Base-by-base conservation (phyloP, 2,329 filamentous ascomycete species). In the Trichophyton rubrum region DNA sequence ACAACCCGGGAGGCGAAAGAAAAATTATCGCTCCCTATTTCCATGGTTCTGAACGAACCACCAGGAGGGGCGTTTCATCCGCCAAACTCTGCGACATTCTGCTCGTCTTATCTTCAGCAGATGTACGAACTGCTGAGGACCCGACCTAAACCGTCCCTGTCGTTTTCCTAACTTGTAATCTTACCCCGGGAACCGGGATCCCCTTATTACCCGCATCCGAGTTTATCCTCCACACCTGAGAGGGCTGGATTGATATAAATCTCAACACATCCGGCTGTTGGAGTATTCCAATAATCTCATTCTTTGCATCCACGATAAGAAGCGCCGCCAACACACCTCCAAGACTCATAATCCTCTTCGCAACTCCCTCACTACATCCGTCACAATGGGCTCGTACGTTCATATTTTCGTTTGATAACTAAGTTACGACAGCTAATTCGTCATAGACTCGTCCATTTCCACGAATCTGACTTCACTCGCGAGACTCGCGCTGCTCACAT, bases 401-500 rank as follows among this genome's bases (percentile, higher is more conserved):
- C 33, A 8, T 7, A 11, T 35, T 35, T 35, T 35, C 15, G 1
- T 24, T 2, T n/a, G 22, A 20, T 47, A 24, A 24, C 4, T 15
- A 27, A 40, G 7, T n/a, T 17, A 6, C 4, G 33, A 58, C 20
- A 59, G 49, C 59, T 63, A 45, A 61, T 60, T 30, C 27, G 2
- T 8, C 56, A 15, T 51, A 78, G 75, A 56, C 77, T 77, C 72
- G 77, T 78, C 65, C 77, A 75, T 68, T 77, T 70, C 73, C 76
- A 78, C 69, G 70, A 73, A 60, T 68, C 70, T 40, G 73, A 71
- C 49, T 11, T 55, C 15, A 77, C 73, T 56, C 74, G 73, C 66
- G 61, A 63, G 22, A 74, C 77, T 67, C 74, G 76, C 67, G 69
- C 68, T 64, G 63, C 63, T 58, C 68, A 74, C 62, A 89, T 90